A percentile compares a stretch with the other conserved stretches of the same genome.
Evolutionary conservation across 1,284 basidiomycete species (phyloP).

Genomic region (Tilletia horrida): DNA sequence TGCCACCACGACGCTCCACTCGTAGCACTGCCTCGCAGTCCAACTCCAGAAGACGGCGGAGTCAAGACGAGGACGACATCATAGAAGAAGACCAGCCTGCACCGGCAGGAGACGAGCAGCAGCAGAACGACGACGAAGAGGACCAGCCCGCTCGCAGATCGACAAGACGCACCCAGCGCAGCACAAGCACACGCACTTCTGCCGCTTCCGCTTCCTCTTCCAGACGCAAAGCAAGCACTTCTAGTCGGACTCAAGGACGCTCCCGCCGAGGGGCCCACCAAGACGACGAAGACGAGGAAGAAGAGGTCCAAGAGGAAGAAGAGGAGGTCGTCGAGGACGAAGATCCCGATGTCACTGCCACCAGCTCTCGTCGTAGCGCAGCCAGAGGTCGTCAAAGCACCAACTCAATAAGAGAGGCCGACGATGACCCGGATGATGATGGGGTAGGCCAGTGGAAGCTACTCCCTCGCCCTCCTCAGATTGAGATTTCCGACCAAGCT

Average conservation of each 20-base stretch:
- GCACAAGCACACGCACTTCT: neutral
- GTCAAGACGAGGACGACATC: neutral
- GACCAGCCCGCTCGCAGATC: neutral
- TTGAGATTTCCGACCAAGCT: constrained; percentile 25
- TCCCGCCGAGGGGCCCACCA: constrained; percentile 2
- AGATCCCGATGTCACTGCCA: constrained; percentile 22
- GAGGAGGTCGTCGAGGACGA: constrained; percentile 22
- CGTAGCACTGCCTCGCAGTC: neutral
- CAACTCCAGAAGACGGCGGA: neutral
- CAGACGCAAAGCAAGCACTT: neutral
- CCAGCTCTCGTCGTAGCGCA: neutral
- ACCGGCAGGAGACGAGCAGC: neutral
- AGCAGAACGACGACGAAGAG: constrained; percentile 3
- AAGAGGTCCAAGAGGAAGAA: constrained; percentile 17
- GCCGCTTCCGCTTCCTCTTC: neutral
- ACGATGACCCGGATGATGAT: neutral
- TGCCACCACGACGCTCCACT: constrained; percentile 15
- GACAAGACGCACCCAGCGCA: neutral
- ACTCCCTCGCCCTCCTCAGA: constrained; percentile 23
- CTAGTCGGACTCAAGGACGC: neutral
- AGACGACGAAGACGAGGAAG: constrained; percentile 20
- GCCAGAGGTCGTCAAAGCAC: constrained; percentile 3
- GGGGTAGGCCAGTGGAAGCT: constrained; percentile 20
- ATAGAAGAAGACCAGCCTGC: neutral
- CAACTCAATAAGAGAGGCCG: neutral